phyloP scores from a whole-genome alignment of 1,284 basidiomycete species.

The Rhodotorula glutinis region DNA sequence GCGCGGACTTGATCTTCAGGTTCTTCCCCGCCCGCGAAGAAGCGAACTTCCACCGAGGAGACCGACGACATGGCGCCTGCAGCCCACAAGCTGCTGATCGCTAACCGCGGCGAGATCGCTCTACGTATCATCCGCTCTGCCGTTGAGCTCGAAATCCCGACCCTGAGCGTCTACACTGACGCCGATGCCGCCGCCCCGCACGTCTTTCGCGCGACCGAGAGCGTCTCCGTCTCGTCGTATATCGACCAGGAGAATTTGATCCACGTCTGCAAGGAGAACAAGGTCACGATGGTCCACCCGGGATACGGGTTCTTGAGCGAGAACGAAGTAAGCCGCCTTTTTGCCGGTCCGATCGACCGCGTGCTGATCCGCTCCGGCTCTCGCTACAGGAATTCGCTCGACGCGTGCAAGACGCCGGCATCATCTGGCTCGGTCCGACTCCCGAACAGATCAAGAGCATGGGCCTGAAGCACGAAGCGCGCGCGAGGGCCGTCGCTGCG shows the following conservation, averaged over 20 bases:
- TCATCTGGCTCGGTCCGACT: constrained; percentile 63
- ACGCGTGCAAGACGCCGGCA: constrained; percentile 54
- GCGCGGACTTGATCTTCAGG: too few species aligned
- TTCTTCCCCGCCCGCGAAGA: too few species aligned
- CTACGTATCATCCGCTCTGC: constrained; percentile 86
- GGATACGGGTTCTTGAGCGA: constrained; percentile 90
- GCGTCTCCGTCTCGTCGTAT: constrained; percentile 81
- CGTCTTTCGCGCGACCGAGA: constrained; percentile 80
- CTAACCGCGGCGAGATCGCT: constrained; percentile 89
- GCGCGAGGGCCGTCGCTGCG: constrained; percentile 55
- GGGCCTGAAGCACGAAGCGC: constrained; percentile 64
- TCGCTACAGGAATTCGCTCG: constrained; percentile 54
- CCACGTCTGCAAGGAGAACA: constrained; percentile 69
- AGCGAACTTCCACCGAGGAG: too few species aligned
- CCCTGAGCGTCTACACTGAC: constrained; percentile 83
- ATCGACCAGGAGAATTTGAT: constrained; percentile 90
- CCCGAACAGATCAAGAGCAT: constrained; percentile 58
- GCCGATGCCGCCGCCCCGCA: constrained; percentile 75
- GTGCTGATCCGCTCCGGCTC: too few species aligned
- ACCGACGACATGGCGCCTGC: neutral
- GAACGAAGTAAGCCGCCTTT: constrained; percentile 43
- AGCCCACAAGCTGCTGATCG: constrained; percentile 70
- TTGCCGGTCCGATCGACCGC: neutral
- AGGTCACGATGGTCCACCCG: constrained; percentile 81
- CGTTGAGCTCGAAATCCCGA: constrained; percentile 75